A percentile compares a stretch with the other conserved stretches of the same genome.
These are phyloP conservation scores for Kazachstania psychrophila DNA, from an alignment of 805 yeast species.

Conservation along the genomic window DNA sequence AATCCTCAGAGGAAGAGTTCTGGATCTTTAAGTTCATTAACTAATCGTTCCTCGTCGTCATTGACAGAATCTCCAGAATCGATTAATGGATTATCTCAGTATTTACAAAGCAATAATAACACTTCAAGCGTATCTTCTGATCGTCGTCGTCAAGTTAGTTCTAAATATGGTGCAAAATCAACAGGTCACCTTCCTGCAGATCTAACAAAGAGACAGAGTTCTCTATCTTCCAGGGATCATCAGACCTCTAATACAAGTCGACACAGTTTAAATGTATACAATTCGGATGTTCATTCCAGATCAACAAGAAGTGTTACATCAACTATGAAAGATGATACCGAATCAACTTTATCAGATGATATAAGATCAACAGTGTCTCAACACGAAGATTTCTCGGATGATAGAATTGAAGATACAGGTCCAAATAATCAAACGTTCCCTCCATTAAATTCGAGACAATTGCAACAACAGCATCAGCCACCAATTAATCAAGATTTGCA, in stretches of 20 bases:
- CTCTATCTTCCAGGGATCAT: background rate
- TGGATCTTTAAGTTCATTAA: background rate
- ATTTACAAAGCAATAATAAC: background rate
- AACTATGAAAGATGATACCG: slow-evolving; percentile 5
- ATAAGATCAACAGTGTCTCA: background rate
- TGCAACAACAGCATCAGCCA: too few species aligned
- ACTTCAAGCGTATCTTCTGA: background rate
- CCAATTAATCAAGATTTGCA: too few species aligned
- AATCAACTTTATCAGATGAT: slow-evolving; percentile 6
- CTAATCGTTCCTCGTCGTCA: slow-evolving; percentile 5
- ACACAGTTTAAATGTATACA: slow-evolving; percentile 1
- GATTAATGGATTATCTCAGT: background rate
- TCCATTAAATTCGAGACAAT: too few species aligned
- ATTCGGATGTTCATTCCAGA: slow-evolving; percentile 4
- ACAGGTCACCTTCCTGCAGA: slow-evolving; percentile 1
- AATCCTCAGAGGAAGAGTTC: background rate
- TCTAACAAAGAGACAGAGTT: slow-evolving; percentile 1
- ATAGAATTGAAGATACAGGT: too few species aligned
- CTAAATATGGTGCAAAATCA: slow-evolving; percentile 2
- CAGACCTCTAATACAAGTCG: slow-evolving; percentile 1
- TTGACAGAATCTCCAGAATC: slow-evolving; percentile 2
- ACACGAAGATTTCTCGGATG: too few species aligned
- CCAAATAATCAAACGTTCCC: too few species aligned
- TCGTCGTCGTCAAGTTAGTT: slow-evolving; percentile 1
- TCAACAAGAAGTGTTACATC: slow-evolving; percentile 6